These are phyloP conservation scores for Barnettozyma hawaiiensis DNA, from an alignment of 1,139 yeast species.

Conservation along the genomic window DNA sequence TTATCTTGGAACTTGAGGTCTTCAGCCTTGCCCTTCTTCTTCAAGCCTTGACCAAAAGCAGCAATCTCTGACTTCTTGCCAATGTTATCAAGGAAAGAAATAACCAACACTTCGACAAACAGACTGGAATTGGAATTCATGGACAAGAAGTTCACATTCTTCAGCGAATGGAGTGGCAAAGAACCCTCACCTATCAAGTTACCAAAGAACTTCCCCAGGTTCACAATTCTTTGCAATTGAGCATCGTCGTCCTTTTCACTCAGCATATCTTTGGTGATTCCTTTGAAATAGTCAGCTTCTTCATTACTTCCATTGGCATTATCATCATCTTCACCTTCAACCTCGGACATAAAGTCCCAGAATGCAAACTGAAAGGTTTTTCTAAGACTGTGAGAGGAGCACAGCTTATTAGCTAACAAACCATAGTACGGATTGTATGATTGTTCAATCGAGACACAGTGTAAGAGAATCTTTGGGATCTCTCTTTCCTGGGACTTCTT, in stretches of 20 bases:
- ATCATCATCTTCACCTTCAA: slow-evolving; percentile 50
- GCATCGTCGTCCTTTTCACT: slow-evolving; percentile 37
- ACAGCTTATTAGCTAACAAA: slow-evolving; percentile 67
- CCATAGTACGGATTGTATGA: slow-evolving; percentile 90
- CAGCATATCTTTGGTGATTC: slow-evolving; percentile 28
- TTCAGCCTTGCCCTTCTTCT: slow-evolving; percentile 30
- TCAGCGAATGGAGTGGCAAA: slow-evolving; percentile 65
- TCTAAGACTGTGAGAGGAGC: slow-evolving; percentile 62
- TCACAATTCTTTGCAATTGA: slow-evolving; percentile 55
- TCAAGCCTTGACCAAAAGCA: slow-evolving; percentile 42
- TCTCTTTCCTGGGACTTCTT: slow-evolving; percentile 84
- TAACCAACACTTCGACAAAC: slow-evolving; percentile 69
- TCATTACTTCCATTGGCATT: slow-evolving; percentile 34
- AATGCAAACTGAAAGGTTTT: slow-evolving; percentile 84
- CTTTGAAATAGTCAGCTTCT: slow-evolving; percentile 27
- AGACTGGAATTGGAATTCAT: slow-evolving; percentile 59
- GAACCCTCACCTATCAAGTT: slow-evolving; percentile 65
- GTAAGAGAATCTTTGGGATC: slow-evolving; percentile 77
- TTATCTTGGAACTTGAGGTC: slow-evolving; percentile 48
- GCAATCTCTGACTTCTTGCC: slow-evolving; percentile 60
- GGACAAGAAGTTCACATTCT: slow-evolving; percentile 70
- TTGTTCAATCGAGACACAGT: slow-evolving; percentile 80
- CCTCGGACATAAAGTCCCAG: slow-evolving; percentile 81
- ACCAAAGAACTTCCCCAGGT: slow-evolving; percentile 78
- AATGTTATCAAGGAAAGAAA: slow-evolving; percentile 57